phyloP scores from a whole-genome alignment of 2,329 filamentous ascomycete genomes.

The Colletotrichum gloeosporioides region DNA sequence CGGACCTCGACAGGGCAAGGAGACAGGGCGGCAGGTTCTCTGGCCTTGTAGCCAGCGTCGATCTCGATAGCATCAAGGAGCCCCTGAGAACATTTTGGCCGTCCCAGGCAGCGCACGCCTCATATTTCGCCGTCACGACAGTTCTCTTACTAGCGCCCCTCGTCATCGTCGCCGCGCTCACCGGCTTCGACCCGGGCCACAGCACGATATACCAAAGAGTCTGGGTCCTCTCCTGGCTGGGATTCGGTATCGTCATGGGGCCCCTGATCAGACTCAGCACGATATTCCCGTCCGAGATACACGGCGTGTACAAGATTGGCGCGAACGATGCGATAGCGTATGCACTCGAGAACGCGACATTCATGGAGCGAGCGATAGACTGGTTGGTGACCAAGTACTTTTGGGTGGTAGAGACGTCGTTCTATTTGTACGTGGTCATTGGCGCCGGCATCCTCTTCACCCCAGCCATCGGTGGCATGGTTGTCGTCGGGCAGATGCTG shows the following conservation, averaged over 20 bases:
- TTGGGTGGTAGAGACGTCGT: slow-evolving; percentile 3
- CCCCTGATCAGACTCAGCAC: neutral
- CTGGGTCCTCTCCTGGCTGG: slow-evolving; percentile 7
- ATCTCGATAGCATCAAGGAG: slow-evolving; percentile 8
- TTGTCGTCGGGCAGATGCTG: slow-evolving; percentile 10
- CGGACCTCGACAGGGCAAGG: slow-evolving; percentile 14
- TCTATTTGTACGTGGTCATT: neutral
- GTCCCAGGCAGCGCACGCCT: neutral
- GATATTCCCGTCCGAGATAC: slow-evolving; percentile 4
- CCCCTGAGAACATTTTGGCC: slow-evolving; percentile 13
- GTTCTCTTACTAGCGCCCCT: neutral
- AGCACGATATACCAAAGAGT: neutral
- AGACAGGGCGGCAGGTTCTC: slow-evolving; percentile 6
- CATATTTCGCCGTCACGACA: slow-evolving; percentile 5
- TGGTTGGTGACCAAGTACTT: slow-evolving; percentile 20
- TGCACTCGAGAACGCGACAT: slow-evolving; percentile 5
- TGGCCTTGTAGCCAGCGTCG: slow-evolving; percentile 13
- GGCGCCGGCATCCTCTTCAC: slow-evolving; percentile 5
- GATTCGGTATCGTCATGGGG: slow-evolving; percentile 7
- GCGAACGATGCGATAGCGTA: slow-evolving; percentile 16
- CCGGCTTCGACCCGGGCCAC: neutral
- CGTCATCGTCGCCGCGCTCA: neutral
- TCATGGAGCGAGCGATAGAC: slow-evolving; percentile 13
- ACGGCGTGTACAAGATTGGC: slow-evolving; percentile 11
- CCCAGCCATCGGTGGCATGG: slow-evolving; percentile 13